These are phyloP conservation scores for Fraxinus quadrangulata DNA, from an alignment of 257 asterid species.

Conservation along the genomic window DNA sequence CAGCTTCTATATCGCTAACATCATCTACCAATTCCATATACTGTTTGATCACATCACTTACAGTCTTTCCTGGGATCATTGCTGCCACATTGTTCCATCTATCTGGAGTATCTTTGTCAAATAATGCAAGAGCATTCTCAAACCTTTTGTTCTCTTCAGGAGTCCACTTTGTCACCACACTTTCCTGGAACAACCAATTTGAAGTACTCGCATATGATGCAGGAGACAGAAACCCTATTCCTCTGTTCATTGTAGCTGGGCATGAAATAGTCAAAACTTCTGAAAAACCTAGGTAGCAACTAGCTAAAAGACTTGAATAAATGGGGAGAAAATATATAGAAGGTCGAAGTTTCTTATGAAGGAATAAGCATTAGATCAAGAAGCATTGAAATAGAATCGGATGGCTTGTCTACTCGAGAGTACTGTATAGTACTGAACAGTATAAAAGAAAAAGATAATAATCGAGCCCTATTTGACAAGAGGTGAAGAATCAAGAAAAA, in stretches of 20 bases:
- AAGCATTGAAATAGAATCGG: conserved; percentile 48
- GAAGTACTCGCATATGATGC: conserved; percentile 39
- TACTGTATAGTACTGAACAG: background rate
- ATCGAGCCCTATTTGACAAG: background rate
- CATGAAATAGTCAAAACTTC: background rate
- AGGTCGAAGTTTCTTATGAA: conserved; percentile 28
- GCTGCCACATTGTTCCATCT: conserved; percentile 86
- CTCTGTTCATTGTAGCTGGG: conserved; percentile 43
- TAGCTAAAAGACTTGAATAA: background rate
- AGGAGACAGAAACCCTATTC: conserved; percentile 44
- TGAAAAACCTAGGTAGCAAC: background rate
- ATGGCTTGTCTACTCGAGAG: background rate
- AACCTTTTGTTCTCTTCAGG: conserved; percentile 75
- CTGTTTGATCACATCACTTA: conserved; percentile 66
- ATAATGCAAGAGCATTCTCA: conserved; percentile 76
- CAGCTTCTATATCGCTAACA: conserved; percentile 74
- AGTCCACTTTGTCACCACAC: conserved; percentile 55
- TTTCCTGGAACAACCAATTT: conserved; percentile 67
- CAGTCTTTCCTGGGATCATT: conserved; percentile 76
- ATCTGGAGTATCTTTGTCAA: conserved; percentile 81
- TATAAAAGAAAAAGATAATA: too few relatives aligned
- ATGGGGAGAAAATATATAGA: conserved; percentile 8
- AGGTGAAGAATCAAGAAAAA: conserved; percentile 67
- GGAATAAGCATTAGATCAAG: conserved; percentile 36
- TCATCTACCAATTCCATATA: conserved; percentile 72